Evolutionary conservation across 2,329 filamentous ascomycete genomes (phyloP), one percentile per base, ranked within the genome.

Genomic region (Curvularia eragrostidis): DNA sequence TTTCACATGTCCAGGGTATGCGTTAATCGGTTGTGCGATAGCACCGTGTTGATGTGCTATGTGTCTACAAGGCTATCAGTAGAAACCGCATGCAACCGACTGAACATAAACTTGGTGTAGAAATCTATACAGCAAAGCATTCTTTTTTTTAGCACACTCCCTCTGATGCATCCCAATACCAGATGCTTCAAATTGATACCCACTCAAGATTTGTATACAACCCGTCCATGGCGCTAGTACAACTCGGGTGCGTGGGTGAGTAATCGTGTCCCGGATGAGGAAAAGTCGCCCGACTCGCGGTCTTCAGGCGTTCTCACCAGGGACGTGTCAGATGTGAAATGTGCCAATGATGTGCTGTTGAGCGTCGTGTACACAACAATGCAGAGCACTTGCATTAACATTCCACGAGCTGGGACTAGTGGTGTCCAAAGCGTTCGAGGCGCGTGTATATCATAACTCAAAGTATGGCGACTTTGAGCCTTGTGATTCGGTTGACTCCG

Each of bases 381-480:
- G 54, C 54, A 54, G 51, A 44, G 24, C 18, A 32, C 24, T 51
- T 30, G 34, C 48, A 49, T 66, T 66, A 63, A 41, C 58, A 66
- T 46, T 59, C 42, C 51, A 58, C 62, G 18, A 18, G 34, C 61
- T 52, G 18, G 30, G 62, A 48, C 56, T 53, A 65, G 64, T 9
- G 36, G 39, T 34, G 46, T 41, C 19, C 36, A 43, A 26, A 32
- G 30, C 19, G 53, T 41, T 19, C 38, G 55, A 47, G 39, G 55
- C 47, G 43, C 30, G 50, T 43, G n/a, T n/a, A 46, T 36, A 43
- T 32, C 6, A 38, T 30, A 13, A 32, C 1, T 39, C 43, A 32
- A 38, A 21, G 24, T 23, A 36, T n/a, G 30, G 26, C 55, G 49
- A 42, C 34, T 24, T 32, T 46, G 41, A 46, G 36, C 2, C 39